Conservation (phyloP, 225 moss, liverwort and hornwort species). For the Antitrichia curtipendula region DNA sequence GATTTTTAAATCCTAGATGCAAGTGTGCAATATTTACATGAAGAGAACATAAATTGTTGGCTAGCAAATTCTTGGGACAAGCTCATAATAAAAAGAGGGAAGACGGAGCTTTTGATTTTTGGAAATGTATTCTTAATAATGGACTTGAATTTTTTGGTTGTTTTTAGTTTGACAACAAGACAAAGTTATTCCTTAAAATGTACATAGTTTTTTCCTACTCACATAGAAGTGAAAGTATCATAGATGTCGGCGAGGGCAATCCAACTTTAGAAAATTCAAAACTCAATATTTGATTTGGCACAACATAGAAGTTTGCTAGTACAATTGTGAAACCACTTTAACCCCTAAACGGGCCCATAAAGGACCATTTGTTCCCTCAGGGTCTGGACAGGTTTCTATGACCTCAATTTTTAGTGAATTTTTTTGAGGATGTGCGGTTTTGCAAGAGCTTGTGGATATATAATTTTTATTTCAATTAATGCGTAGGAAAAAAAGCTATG, state of each 20-base stretch:
- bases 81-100: neutral
- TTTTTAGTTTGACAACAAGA: neutral
- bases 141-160: too few species aligned
- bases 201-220: neutral
- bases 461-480: too few species aligned
- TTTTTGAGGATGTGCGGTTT: too few species aligned
- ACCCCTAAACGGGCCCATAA: too few species aligned
- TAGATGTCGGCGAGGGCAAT: accelerated
- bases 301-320: neutral
- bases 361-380: too few species aligned
- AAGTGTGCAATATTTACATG: neutral
- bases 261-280: accelerated
- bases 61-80: neutral
- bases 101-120: accelerated
- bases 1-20: neutral
- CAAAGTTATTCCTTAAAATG: neutral
- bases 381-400: too few species aligned
- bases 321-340: neutral
- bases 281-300: accelerated
- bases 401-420: too few species aligned
- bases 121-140: accelerated
- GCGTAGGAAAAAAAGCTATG: too few species aligned
- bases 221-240: neutral
- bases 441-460: too few species aligned
- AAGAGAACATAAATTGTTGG: neutral